Conservation (phyloP, 495 filamentous ascomycete species). For the Bombardia bombarda region DNA sequence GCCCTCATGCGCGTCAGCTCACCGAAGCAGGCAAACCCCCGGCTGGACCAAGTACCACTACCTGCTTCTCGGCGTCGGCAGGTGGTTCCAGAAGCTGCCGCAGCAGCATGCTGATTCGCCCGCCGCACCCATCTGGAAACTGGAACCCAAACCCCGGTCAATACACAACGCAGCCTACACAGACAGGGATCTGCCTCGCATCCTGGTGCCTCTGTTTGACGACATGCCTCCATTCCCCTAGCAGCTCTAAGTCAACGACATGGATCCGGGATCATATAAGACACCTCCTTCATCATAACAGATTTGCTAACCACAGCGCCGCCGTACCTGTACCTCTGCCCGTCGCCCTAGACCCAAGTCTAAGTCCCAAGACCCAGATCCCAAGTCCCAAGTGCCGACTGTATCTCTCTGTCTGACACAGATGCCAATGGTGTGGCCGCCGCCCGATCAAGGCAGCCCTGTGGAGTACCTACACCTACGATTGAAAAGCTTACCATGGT, state of each 20-base stretch:
- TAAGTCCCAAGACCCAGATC: no score
- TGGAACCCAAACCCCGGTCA: slow-evolving; percentile 19
- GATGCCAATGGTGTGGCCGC: no score
- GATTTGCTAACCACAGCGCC: slow-evolving; percentile 17
- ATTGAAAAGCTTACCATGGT: no score
- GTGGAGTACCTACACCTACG: no score
- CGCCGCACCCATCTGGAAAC: slow-evolving; percentile 11
- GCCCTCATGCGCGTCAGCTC: slow-evolving; percentile 16
- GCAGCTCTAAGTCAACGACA: slow-evolving; percentile 23
- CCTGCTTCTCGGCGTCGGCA: slow-evolving; percentile 18
- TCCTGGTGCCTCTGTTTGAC: slow-evolving; percentile 17
- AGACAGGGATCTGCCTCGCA: slow-evolving; percentile 27
- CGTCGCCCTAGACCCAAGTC: no score
- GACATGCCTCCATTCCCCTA: slow-evolving; percentile 20
- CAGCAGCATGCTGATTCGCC: slow-evolving; percentile 18
- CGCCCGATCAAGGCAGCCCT: no score
- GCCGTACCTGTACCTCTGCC: slow-evolving; percentile 19
- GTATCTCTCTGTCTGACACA: no score
- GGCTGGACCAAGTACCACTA: slow-evolving; percentile 11
- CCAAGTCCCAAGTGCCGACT: no score
- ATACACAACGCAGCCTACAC: slow-evolving; percentile 22
- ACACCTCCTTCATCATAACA: slow-evolving; percentile 22
- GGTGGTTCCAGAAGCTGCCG: slow-evolving; percentile 23
- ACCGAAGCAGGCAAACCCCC: slow-evolving; percentile 1
- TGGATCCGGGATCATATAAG: slow-evolving; percentile 21